Evolutionary conservation across 345 rosid species (phyloP).

Genomic region (Populus deltoides): DNA sequence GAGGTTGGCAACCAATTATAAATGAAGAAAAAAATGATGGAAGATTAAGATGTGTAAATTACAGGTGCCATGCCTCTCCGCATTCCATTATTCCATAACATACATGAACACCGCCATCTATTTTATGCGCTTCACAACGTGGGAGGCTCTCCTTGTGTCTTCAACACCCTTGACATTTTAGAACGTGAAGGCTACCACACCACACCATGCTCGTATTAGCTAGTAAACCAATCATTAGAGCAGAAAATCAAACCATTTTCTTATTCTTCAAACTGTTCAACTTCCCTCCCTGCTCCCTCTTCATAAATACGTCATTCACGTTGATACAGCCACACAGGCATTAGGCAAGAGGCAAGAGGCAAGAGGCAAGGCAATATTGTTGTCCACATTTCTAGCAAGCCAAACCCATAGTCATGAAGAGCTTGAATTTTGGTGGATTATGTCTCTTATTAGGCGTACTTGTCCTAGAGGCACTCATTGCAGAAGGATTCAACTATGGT

Average conservation of each 20-base stretch:
- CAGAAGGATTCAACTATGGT: slow-evolving; percentile 23
- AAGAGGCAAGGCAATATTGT: not conserved
- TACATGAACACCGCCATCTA: not conserved
- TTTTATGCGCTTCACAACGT: slow-evolving; percentile 37
- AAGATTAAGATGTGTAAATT: not conserved
- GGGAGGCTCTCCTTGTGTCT: slow-evolving; percentile 41
- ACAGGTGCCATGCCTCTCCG: not conserved
- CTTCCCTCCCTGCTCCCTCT: not conserved
- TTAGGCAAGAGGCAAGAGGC: not conserved
- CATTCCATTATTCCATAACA: too few species aligned
- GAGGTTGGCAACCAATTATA: too few species aligned
- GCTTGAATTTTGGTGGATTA: slow-evolving; percentile 13
- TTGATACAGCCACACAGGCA: too few species aligned
- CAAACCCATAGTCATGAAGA: slow-evolving; percentile 5
- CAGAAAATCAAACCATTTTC: not conserved
- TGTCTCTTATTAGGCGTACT: slow-evolving; percentile 22
- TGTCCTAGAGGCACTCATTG: slow-evolving; percentile 18
- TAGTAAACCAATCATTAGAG: not conserved
- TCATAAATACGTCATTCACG: not conserved
- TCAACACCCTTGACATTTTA: not conserved
- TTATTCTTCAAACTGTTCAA: not conserved
- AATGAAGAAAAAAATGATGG: too few species aligned
- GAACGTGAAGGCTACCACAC: slow-evolving; percentile 54
- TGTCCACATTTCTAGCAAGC: not conserved
- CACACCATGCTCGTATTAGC: not conserved